Evolutionary conservation across 305 asterid species (phyloP).

Genomic region (Euphrasia arctica): DNA sequence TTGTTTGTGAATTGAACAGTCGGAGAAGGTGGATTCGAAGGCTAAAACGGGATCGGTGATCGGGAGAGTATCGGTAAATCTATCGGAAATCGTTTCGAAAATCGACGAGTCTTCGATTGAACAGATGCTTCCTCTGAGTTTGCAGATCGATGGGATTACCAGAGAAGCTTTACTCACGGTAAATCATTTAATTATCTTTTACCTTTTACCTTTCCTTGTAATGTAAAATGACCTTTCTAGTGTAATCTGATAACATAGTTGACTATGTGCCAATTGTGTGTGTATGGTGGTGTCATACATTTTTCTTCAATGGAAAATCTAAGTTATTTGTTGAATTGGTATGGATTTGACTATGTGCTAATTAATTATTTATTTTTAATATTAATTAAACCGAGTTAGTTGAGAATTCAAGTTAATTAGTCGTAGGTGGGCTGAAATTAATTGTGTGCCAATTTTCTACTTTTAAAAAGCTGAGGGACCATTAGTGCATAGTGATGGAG

Average conservation of each 20-base stretch:
- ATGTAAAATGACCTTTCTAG: too few species aligned
- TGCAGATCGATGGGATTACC: conserved; percentile 40
- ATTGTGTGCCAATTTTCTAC: not conserved
- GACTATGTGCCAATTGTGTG: not conserved
- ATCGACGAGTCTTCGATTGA: conserved; percentile 35
- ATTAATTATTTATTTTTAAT: not conserved
- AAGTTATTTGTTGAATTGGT: not conserved
- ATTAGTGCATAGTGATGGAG: not conserved
- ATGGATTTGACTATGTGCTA: not conserved
- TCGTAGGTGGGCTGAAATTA: conserved; percentile 13
- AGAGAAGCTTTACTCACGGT: conserved; percentile 54
- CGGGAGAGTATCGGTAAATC: conserved; percentile 49
- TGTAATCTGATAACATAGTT: not conserved
- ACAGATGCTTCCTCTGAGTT: conserved; percentile 43
- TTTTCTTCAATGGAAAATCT: not conserved
- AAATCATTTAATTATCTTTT: conserved; percentile 9
- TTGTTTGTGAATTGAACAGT: conserved; percentile 27
- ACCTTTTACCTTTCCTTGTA: too few species aligned
- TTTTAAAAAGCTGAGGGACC: conserved; percentile 8
- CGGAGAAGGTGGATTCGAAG: conserved; percentile 35
- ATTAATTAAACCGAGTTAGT: conserved; percentile 17
- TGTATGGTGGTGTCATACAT: not conserved
- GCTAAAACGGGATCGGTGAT: conserved; percentile 41
- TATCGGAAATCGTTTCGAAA: conserved; percentile 50
- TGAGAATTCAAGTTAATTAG: conserved; percentile 20